A percentile compares a stretch with the other conserved stretches of the same genome.
These are phyloP conservation scores for Tetrastigma voinierianum DNA, from an alignment of 164 flowering plant genomes.

Conservation along the genomic window DNA sequence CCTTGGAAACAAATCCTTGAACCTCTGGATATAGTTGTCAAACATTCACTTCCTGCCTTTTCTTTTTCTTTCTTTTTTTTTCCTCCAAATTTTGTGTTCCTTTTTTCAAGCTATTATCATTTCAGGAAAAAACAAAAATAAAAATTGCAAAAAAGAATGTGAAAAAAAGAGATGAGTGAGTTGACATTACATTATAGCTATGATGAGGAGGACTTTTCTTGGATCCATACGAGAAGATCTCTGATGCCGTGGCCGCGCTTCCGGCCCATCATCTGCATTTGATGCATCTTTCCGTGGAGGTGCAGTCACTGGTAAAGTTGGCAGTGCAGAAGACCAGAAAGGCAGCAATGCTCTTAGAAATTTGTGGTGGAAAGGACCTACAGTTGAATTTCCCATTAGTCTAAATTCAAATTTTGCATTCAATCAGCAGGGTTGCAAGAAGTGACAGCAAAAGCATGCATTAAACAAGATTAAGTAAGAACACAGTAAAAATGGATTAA, in stretches of 20 bases:
- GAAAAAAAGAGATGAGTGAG: conserved; percentile 3
- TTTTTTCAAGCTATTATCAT: neutral
- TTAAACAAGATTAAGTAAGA: neutral
- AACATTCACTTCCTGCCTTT: neutral
- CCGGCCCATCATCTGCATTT: conserved; percentile 56
- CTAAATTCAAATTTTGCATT: neutral
- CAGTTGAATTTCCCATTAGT: conserved; percentile 13
- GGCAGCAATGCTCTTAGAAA: conserved; percentile 81
- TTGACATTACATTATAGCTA: conserved; percentile 81
- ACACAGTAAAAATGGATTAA: neutral
- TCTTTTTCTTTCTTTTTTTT: neutral
- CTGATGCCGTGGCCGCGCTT: conserved; percentile 72
- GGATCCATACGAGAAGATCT: conserved; percentile 93
- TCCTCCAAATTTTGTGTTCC: neutral
- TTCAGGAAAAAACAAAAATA: neutral
- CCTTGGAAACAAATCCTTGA: neutral
- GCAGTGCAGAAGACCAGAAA: conserved; percentile 95
- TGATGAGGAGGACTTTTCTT: conserved; percentile 80
- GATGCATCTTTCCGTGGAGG: conserved; percentile 80
- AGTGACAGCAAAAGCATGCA: conserved; percentile 4
- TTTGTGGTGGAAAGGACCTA: conserved; percentile 87
- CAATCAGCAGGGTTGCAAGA: neutral
- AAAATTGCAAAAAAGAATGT: neutral
- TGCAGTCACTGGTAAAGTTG: conserved; percentile 94
- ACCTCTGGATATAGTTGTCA: neutral